Conservation (phyloP, 2,329 filamentous ascomycete species). For the Berkeleyomyces basicola region DNA sequence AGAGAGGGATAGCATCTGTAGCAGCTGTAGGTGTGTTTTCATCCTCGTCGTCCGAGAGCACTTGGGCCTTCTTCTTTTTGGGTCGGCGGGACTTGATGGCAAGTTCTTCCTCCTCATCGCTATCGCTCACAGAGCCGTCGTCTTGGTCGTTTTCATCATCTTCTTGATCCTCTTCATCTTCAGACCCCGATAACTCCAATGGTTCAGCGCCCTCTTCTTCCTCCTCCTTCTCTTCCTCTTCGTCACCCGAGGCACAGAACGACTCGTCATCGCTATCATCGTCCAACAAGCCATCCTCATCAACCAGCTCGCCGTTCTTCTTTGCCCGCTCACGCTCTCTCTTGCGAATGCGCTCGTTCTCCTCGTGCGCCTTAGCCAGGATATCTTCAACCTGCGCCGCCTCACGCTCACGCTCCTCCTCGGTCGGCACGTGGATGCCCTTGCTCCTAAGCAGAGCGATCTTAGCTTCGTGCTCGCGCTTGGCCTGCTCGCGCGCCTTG, state of each 20-base stretch:
- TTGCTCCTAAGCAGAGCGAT: conserved; percentile 62
- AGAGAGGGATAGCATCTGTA: conserved; percentile 19
- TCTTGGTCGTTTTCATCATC: conserved; percentile 22
- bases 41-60: conserved; percentile 53
- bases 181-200: conserved; percentile 30
- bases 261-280: conserved; percentile 40
- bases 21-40: conserved; percentile 20
- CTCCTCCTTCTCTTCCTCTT: conserved; percentile 22
- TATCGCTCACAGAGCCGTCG: conserved; percentile 15
- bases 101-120: conserved; percentile 23
- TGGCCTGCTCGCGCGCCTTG: conserved; percentile 65
- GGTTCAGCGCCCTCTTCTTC: conserved; percentile 23
- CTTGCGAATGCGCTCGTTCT: conserved; percentile 63
- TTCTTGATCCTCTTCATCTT: conserved; percentile 24
- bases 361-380: conserved; percentile 64
- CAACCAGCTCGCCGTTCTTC: conserved; percentile 31
- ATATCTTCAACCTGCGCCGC: conserved; percentile 76
- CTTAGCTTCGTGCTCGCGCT: conserved; percentile 57
- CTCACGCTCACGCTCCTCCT: conserved; percentile 71
- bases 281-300: conserved; percentile 36
- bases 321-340: conserved; percentile 57
- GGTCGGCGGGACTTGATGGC: conserved; percentile 33
- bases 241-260: conserved; percentile 28
- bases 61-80: conserved; percentile 33
- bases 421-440: conserved; percentile 66